A percentile compares a stretch with the other conserved stretches of the same genome.
These are phyloP conservation scores for Penicillium italicum DNA, from an alignment of 2,329 filamentous ascomycete species.

Conservation along the genomic window DNA sequence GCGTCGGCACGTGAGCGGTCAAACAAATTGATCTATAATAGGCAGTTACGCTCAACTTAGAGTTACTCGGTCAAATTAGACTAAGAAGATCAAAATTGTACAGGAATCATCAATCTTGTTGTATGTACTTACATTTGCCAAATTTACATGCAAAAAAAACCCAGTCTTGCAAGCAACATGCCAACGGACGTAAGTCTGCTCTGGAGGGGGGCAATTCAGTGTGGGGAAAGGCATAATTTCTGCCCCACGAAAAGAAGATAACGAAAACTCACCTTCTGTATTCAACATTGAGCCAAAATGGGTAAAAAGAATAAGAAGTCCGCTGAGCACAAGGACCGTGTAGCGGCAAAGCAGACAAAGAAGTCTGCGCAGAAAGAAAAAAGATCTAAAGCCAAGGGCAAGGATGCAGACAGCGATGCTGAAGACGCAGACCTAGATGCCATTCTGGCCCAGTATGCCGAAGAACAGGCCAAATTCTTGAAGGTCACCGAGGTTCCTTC, in stretches of 20 bases:
- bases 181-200: neutral
- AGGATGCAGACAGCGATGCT: conserved; percentile 75
- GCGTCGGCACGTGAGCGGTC: conserved; percentile 28
- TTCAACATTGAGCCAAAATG: conserved; percentile 35
- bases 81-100: neutral
- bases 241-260: conserved; percentile 21
- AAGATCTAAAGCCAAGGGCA: conserved; percentile 66
- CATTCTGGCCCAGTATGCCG: conserved; percentile 88
- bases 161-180: neutral
- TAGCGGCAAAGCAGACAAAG: conserved; percentile 74
- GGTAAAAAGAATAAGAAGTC: conserved; percentile 56
- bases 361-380: conserved; percentile 75
- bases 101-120: neutral
- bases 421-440: conserved; percentile 92
- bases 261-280: neutral
- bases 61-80: neutral
- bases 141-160: neutral
- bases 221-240: conserved; percentile 24
- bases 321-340: conserved; percentile 55
- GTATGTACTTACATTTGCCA: neutral
- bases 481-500: conserved; percentile 82
- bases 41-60: neutral
- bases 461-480: conserved; percentile 87
- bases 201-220: conserved; percentile 9
- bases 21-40: conserved; percentile 9